These are phyloP conservation scores for Rubroboletus pulcherrimus DNA, from an alignment of 768 basidiomycete genomes.

Conservation along the genomic window DNA sequence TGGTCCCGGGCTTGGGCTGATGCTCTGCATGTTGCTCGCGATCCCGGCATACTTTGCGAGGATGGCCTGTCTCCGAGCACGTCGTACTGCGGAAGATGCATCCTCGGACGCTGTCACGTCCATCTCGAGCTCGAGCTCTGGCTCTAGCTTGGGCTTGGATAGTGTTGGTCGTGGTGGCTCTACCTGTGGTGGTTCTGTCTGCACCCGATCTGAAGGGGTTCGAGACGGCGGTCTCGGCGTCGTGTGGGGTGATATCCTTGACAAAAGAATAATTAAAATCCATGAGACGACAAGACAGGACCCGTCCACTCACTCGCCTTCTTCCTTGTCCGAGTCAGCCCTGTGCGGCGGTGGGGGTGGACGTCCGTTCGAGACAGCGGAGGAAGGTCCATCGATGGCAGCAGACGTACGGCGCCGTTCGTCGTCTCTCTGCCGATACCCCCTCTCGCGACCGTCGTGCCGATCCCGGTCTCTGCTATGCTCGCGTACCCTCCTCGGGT, in stretches of 20 bases:
- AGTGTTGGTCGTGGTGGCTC: conserved; percentile 13
- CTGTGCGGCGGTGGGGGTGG: conserved; percentile 16
- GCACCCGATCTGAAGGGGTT: conserved; percentile 24
- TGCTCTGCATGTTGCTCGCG: conserved; percentile 39
- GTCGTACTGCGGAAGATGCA: conserved; percentile 60
- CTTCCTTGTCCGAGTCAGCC: conserved; percentile 67
- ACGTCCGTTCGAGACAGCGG: conserved; percentile 20
- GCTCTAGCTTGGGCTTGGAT: conserved; percentile 30
- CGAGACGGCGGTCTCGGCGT: conserved; percentile 27
- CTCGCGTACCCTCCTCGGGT: conserved; percentile 33
- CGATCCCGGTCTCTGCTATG: conserved; percentile 28
- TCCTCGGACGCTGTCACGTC: conserved; percentile 52
- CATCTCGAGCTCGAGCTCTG: conserved; percentile 51
- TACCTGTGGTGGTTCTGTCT: conserved; percentile 13
- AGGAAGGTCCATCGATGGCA: conserved; percentile 7
- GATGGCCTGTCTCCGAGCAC: conserved; percentile 72
- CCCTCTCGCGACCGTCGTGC: conserved; percentile 25
- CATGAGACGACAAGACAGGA: conserved; percentile 12
- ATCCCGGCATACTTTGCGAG: conserved; percentile 67
- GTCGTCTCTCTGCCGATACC: conserved; percentile 31
- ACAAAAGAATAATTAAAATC: background rate
- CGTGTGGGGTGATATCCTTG: conserved; percentile 63
- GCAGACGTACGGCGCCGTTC: conserved; percentile 25
- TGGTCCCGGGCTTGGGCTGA: conserved; percentile 57
- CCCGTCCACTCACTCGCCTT: conserved; percentile 81